Conservation (phyloP, 345 rosid species). For the Moricandia arvensis region DNA sequence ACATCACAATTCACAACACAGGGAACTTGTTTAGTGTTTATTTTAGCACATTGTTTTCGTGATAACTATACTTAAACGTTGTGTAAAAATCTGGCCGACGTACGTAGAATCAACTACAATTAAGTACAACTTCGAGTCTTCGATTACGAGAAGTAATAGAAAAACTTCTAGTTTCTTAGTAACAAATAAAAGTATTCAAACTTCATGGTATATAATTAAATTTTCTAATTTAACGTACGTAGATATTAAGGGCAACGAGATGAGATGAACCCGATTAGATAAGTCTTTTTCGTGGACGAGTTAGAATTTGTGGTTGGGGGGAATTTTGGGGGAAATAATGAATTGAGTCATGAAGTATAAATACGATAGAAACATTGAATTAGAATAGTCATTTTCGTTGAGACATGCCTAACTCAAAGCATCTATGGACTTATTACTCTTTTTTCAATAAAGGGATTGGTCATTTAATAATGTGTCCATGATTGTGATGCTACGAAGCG, state of each 20-base stretch:
- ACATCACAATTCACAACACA: not conserved
- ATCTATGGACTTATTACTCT: slow-evolving; percentile 21
- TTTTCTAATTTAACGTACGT: too few relatives aligned
- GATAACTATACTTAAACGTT: not conserved
- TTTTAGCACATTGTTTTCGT: slow-evolving; percentile 20
- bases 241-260: not conserved
- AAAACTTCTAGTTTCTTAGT: not conserved
- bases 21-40: not conserved
- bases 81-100: not conserved
- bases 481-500: slow-evolving; percentile 27
- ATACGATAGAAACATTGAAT: slow-evolving; percentile 19
- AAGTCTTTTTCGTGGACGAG: not conserved
- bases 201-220: too few relatives aligned
- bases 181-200: not conserved
- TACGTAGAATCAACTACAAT: not conserved
- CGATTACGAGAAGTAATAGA: not conserved
- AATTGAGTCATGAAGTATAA: slow-evolving; percentile 15
- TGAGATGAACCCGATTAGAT: not conserved
- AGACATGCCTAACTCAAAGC: slow-evolving; percentile 40
- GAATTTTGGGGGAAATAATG: slow-evolving; percentile 15
- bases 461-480: slow-evolving; percentile 18
- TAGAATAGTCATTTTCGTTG: slow-evolving; percentile 36
- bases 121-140: slow-evolving; percentile 1
- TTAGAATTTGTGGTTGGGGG: slow-evolving; percentile 28
- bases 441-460: not conserved